These are phyloP conservation scores for Kalmusia sp. DNA, from an alignment of 2,329 filamentous ascomycete species.

Conservation along the genomic window DNA sequence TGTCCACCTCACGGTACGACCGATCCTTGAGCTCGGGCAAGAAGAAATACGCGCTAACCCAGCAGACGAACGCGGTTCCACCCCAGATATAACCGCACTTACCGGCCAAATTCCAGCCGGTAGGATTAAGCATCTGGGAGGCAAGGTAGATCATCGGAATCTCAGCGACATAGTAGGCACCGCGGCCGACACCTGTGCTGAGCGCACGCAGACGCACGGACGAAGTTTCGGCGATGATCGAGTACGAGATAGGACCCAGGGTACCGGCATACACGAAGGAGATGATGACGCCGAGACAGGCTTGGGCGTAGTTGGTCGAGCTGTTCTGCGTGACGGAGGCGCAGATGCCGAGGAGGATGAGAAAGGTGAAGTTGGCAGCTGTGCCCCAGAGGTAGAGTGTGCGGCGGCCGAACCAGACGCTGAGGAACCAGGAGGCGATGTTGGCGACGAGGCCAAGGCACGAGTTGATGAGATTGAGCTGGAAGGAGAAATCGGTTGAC, in stretches of 20 bases:
- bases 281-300: slow-evolving; percentile 67
- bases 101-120: slow-evolving; percentile 47
- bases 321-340: slow-evolving; percentile 55
- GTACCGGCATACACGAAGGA: slow-evolving; percentile 69
- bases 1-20: slow-evolving; percentile 58
- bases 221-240: slow-evolving; percentile 71
- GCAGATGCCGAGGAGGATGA: slow-evolving; percentile 66
- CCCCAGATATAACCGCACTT: slow-evolving; percentile 38
- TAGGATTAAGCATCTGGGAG: slow-evolving; percentile 58
- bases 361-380: slow-evolving; percentile 58
- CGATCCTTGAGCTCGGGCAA: slow-evolving; percentile 62
- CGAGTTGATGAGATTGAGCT: slow-evolving; percentile 69
- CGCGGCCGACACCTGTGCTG: slow-evolving; percentile 69
- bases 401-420: slow-evolving; percentile 67
- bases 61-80: slow-evolving; percentile 61
- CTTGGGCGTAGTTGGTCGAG: slow-evolving; percentile 61
- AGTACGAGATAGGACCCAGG: slow-evolving; percentile 70
- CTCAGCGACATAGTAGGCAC: slow-evolving; percentile 67
- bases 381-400: slow-evolving; percentile 69
- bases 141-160: slow-evolving; percentile 71
- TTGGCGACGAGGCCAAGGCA: slow-evolving; percentile 67
- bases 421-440: slow-evolving; percentile 71
- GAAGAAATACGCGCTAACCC: slow-evolving; percentile 56
- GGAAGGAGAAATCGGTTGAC: slow-evolving; percentile 61
- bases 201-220: slow-evolving; percentile 68